Base-by-base conservation (phyloP, 176 grass and related monocot genomes). In the Rhynchospora breviuscula region DNA sequence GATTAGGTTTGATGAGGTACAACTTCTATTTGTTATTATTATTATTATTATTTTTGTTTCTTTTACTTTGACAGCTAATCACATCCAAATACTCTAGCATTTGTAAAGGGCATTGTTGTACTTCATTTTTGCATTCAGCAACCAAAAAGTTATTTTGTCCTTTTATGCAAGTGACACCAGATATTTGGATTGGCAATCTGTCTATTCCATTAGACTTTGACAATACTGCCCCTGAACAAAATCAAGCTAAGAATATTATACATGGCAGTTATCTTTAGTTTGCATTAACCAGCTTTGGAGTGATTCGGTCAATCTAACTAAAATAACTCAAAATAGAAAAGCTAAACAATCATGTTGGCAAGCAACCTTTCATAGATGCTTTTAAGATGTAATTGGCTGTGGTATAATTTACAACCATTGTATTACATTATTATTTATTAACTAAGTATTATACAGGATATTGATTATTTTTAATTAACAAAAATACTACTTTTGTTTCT, bases 1-100 rank as follows among this genome's bases (percentile, higher is more conserved):
- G 11, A 98, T 98, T 76, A 92, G 95, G 82, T 98, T 98, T 56
- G 95, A 98, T 84, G 95, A 98, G 92, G 95, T 98, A 93, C 64
- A 62, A 17, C 51, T 14, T 86, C 0, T 14, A 18, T 45, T 85
- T 29, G 26, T 29, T 29, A 29, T 29, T 29, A 29, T 74, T 47
- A 9, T 78, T 66, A 40, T 40, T 10, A n/a, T n/a, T n/a, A n/a
- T 53, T 15, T 74, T 13, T 2, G 13, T 62, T 29, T 29, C 25
- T 33, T 45, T 23, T 85, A 59, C 0, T 63, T 54, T 26, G 53
- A 48, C 17, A 19, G 7, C 12, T 75, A 59, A 10, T 5, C 2
- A 2, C 44, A 25, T 17, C 18, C 45, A 51, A 84, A 8, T 43
- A 22, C n/a, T 48, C 18, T 74, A 19, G 10, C 21, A 6, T 23